phyloP scores from a whole-genome alignment of 805 yeast genomes.

The Pichia membranifaciens region DNA sequence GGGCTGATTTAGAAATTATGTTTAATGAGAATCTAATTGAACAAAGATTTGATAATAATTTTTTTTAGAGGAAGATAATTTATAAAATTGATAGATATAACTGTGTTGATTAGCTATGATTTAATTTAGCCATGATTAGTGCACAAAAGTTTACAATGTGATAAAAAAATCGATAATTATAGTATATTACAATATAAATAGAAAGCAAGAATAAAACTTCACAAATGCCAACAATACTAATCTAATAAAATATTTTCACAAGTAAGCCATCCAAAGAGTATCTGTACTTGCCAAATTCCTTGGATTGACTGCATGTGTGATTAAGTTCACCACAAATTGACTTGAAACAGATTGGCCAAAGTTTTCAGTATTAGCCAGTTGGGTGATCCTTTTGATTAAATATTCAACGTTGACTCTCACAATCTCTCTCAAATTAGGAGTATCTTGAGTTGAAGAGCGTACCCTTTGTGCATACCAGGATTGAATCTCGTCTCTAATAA shows the following conservation, averaged over 20 bases:
- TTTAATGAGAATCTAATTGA: conserved; percentile 10
- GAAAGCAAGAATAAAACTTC: background rate
- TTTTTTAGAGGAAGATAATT: conserved; percentile 9
- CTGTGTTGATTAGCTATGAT: too few relatives aligned
- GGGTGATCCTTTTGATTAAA: conserved; percentile 70
- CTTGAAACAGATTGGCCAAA: conserved; percentile 73
- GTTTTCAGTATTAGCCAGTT: conserved; percentile 50
- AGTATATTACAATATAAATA: background rate
- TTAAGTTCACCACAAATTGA: conserved; percentile 83
- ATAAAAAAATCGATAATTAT: conserved; percentile 5
- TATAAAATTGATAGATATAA: too few relatives aligned
- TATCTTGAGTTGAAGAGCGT: conserved; percentile 76
- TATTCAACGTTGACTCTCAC: conserved; percentile 84
- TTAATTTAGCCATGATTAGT: too few relatives aligned
- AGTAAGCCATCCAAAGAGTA: conserved; percentile 92
- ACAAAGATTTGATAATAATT: conserved; percentile 18
- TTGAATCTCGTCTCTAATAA: conserved; percentile 91
- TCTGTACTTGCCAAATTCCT: conserved; percentile 88
- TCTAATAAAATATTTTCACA: conserved; percentile 36
- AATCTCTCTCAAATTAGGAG: conserved; percentile 72
- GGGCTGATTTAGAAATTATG: conserved; percentile 5
- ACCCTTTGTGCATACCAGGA: conserved; percentile 92
- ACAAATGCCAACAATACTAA: conserved; percentile 1
- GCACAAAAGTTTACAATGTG: too few relatives aligned
- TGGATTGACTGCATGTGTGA: conserved; percentile 93